Conservation (phyloP, 2,329 filamentous ascomycete genomes). For the Diaporthe capsici region DNA sequence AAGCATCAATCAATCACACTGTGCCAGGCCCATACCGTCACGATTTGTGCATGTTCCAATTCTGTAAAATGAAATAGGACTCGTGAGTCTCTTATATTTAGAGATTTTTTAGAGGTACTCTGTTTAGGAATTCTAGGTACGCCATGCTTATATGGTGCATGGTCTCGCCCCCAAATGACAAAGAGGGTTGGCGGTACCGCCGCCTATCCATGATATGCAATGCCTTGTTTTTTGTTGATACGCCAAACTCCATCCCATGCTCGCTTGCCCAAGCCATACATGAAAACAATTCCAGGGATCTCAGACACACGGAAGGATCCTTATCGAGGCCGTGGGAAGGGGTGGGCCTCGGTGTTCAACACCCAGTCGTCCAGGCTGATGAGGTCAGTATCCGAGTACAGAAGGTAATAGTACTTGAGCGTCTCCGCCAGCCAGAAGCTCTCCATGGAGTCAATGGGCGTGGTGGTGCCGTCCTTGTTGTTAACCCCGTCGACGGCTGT, state of each 20-base stretch:
- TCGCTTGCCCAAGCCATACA: slow-evolving; percentile 4
- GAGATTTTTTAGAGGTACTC: background rate
- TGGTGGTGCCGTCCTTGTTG: slow-evolving; percentile 50
- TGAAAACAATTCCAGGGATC: background rate
- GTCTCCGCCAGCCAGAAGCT: slow-evolving; percentile 94
- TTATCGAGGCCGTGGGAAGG: slow-evolving; percentile 63
- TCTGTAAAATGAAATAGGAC: background rate
- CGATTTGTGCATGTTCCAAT: background rate
- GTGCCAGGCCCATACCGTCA: background rate
- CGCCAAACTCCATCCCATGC: slow-evolving; percentile 37
- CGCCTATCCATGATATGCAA: slow-evolving; percentile 33
- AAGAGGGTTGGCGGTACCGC: background rate
- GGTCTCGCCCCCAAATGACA: background rate
- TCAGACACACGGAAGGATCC: too few species aligned
- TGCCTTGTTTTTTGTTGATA: slow-evolving; percentile 14
- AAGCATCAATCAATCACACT: background rate
- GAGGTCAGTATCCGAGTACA: slow-evolving; percentile 78
- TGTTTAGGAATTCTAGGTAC: slow-evolving; percentile 12
- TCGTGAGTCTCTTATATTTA: background rate
- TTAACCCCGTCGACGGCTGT: slow-evolving; percentile 78
- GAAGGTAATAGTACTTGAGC: slow-evolving; percentile 90
- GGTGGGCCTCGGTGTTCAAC: slow-evolving; percentile 75
- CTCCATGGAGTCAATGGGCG: slow-evolving; percentile 78
- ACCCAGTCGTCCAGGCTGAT: slow-evolving; percentile 79
- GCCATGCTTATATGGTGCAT: slow-evolving; percentile 6